Percentiles rank a stretch among this genome's conserved stretches.
These are phyloP conservation scores for Ophiostoma pallidulum DNA, from an alignment of 2,329 filamentous ascomycete genomes.

Conservation along the genomic window DNA sequence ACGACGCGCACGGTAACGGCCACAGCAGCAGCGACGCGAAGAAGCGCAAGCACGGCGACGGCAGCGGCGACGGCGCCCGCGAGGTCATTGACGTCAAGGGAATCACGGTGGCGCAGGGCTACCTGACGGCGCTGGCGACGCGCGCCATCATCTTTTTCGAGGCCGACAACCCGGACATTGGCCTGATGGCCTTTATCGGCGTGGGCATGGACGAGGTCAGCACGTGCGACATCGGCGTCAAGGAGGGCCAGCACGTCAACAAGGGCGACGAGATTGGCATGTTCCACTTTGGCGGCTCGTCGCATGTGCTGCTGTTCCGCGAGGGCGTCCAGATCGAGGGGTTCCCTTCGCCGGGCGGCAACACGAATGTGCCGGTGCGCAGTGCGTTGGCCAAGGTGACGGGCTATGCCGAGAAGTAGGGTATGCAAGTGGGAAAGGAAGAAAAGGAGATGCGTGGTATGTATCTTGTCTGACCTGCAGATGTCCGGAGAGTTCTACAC, in stretches of 20 bases:
- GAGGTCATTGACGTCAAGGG: constrained; percentile 33
- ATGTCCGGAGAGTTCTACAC: too few species aligned
- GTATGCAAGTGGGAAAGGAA: not conserved
- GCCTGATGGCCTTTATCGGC: constrained; percentile 59
- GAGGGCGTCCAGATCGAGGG: constrained; percentile 41
- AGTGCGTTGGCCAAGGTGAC: constrained; percentile 22
- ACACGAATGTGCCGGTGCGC: constrained; percentile 26
- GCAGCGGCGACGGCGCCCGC: constrained; percentile 14
- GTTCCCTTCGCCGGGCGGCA: constrained; percentile 23
- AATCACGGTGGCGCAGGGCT: constrained; percentile 49
- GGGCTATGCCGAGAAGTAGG: not conserved
- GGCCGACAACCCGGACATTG: constrained; percentile 57
- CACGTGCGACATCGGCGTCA: constrained; percentile 61
- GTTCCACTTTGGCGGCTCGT: constrained; percentile 73
- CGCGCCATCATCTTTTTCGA: constrained; percentile 61
- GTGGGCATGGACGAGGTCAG: constrained; percentile 72
- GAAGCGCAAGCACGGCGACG: not conserved
- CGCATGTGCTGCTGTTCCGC: constrained; percentile 59
- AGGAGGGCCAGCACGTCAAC: constrained; percentile 52
- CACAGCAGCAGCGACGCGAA: not conserved
- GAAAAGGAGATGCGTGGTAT: not conserved
- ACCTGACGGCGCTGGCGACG: constrained; percentile 58
- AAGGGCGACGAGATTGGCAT: constrained; percentile 68
- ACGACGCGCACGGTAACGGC: not conserved
- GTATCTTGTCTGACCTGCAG: too few species aligned